Base-by-base conservation (phyloP, 2,329 filamentous ascomycete genomes). In the Colletotrichum sidae region DNA sequence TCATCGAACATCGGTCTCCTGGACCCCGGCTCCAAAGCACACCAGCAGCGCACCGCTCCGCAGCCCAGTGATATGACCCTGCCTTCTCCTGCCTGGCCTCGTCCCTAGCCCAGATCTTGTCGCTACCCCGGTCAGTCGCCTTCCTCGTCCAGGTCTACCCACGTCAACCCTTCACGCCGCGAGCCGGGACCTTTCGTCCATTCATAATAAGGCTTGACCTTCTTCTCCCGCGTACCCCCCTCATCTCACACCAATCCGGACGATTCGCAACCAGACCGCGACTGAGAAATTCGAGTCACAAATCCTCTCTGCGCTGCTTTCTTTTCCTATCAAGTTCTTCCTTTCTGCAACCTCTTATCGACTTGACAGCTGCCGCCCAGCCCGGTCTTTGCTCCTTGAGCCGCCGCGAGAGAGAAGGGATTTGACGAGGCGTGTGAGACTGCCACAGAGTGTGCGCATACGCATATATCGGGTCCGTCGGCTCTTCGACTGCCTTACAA, bases 131-230 rank as follows among this genome's bases (percentile, higher is more conserved):
- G 25, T 25, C 60, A 54, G 64, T 65, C 53, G 60, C 49, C 39
- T 45, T 57, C 45, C 44, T 47, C 46, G 46, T 57, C 62, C 41
- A 65, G 52, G 62, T 42, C 59, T 62, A 65, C 62, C 62, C 62
- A 65, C 56, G 55, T 57, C 60, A 65, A 67, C 61, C 55, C 65
- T 67, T 65, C 52, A 65, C 65, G 56, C 65, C 61, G 59, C 60
- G 53, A 45, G 51, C 54, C 49, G 64, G 64, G 64, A 67, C 64
- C 64, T 65, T 59, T 67, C 64, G 60, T 65, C 59, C 60, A 65
- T 67, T 67, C 64, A 65, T 67, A 67, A 65, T 67, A 67, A 67
- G 64, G 64, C 64, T 67, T 65, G 60, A 67, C 64, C 59, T 65
- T 65, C 59, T 65, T 65, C 64, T 65, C 64, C 64, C 64, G 60